Evolutionary conservation across 2,329 filamentous ascomycete species (phyloP).

Genomic region (Ceratocystis variospora): DNA sequence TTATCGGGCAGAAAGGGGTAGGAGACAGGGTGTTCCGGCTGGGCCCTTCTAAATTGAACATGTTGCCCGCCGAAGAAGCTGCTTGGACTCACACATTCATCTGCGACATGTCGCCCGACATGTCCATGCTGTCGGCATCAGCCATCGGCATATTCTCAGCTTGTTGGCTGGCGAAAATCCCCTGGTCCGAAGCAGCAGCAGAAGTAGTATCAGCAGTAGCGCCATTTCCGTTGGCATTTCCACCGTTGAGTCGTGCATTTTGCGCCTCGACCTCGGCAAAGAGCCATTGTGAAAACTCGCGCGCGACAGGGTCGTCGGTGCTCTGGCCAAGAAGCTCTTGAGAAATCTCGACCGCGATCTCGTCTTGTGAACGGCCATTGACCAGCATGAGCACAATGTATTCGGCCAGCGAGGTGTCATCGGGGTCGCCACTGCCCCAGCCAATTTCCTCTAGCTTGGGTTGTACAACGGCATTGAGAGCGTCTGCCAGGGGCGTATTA

Average conservation of each 20-base stretch:
- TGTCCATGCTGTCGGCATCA: constrained; percentile 17
- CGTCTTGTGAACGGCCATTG: constrained; percentile 82
- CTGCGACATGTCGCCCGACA: constrained; percentile 26
- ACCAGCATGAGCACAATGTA: constrained; percentile 96
- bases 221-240: too few relatives aligned
- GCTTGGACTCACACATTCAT: constrained; percentile 43
- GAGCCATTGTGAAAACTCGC: constrained; percentile 82
- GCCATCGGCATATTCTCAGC: neutral
- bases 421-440: constrained; percentile 67
- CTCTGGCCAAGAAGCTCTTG: constrained; percentile 72
- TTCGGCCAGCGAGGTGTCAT: constrained; percentile 76
- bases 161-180: neutral
- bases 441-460: constrained; percentile 86
- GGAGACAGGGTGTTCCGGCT: neutral
- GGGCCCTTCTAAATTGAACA: neutral
- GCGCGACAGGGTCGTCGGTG: constrained; percentile 68
- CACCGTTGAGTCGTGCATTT: constrained; percentile 47
- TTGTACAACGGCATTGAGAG: constrained; percentile 69
- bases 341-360: constrained; percentile 77
- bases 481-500: constrained; percentile 71
- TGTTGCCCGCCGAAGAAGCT: too few relatives aligned
- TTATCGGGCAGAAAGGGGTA: neutral
- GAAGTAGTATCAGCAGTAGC: neutral
- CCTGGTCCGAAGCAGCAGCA: neutral
- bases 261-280: constrained; percentile 69